Conservation (phyloP, 306 rosid genomes). For the Hippophae tibetana region DNA sequence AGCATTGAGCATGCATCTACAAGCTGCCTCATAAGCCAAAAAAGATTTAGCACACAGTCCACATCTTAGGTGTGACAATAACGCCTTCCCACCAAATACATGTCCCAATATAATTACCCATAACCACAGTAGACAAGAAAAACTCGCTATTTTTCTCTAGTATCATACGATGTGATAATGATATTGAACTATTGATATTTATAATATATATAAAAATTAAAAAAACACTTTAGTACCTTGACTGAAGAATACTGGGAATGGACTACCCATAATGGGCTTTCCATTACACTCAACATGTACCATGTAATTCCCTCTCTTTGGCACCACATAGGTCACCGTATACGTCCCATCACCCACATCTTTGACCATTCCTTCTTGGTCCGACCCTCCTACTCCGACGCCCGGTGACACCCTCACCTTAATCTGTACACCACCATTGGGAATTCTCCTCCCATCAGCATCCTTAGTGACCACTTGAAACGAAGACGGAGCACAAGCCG, state of each 20-base stretch:
- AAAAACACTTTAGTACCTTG: conserved; percentile 51
- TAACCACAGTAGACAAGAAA: no score
- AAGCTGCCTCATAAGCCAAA: no score
- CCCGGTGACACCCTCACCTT: conserved; percentile 77
- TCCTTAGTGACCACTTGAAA: conserved; percentile 77
- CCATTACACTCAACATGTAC: conserved; percentile 83
- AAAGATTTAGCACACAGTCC: no score
- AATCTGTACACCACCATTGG: conserved; percentile 58
- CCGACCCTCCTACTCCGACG: conserved; percentile 90
- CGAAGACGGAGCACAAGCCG: conserved; percentile 75
- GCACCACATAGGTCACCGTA: conserved; percentile 84
- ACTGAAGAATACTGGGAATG: conserved; percentile 97
- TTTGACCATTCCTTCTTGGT: conserved; percentile 90
- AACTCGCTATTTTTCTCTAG: not conserved
- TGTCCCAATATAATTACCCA: no score
- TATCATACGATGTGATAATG: not conserved
- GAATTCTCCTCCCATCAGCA: conserved; percentile 74
- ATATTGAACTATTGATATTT: no score
- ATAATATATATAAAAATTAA: not conserved
- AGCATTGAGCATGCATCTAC: no score
- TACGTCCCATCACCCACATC: conserved; percentile 93
- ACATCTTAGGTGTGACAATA: no score
- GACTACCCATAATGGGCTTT: conserved; percentile 90
- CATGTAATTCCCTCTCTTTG: conserved; percentile 96
- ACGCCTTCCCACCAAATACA: no score